These are phyloP conservation scores for Aspergillus udagawae DNA, from an alignment of 2,329 filamentous ascomycete genomes.

Conservation along the genomic window DNA sequence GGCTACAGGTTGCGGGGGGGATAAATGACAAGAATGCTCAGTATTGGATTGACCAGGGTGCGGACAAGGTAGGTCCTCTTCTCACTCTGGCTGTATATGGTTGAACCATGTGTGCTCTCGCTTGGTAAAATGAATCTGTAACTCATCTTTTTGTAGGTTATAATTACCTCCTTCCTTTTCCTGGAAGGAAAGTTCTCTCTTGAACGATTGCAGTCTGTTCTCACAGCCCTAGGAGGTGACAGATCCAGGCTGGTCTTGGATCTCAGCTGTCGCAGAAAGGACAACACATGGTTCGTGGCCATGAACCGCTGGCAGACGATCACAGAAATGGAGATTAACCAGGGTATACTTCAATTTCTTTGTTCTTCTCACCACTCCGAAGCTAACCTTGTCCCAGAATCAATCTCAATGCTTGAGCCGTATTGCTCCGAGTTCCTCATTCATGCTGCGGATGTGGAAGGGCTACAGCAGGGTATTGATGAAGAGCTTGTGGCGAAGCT, in stretches of 20 bases:
- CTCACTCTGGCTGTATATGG: slow-evolving; percentile 4
- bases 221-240: slow-evolving; percentile 68
- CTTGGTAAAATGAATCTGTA: not conserved
- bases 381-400: slow-evolving; percentile 53
- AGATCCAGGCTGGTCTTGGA: slow-evolving; percentile 86
- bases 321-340: slow-evolving; percentile 89
- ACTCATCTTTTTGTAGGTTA: slow-evolving; percentile 61
- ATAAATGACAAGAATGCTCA: slow-evolving; percentile 80
- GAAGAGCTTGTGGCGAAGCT: slow-evolving; percentile 73
- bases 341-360: slow-evolving; percentile 55
- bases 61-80: slow-evolving; percentile 68
- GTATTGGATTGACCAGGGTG: slow-evolving; percentile 82
- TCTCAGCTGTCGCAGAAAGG: slow-evolving; percentile 78
- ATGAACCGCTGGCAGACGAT: slow-evolving; percentile 99
- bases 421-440: slow-evolving; percentile 97
- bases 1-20: slow-evolving; percentile 88
- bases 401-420: slow-evolving; percentile 75
- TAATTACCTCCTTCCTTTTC: slow-evolving; percentile 94
- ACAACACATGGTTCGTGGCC: slow-evolving; percentile 84
- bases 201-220: slow-evolving; percentile 67
- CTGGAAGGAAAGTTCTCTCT: slow-evolving; percentile 78
- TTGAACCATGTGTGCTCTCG: not conserved
- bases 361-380: not conserved
- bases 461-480: slow-evolving; percentile 86
- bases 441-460: slow-evolving; percentile 95